Evolutionary conservation across 2,329 filamentous ascomycete species (phyloP), one percentile per base, ranked within the genome.

Genomic region (Ascochyta fabae): DNA sequence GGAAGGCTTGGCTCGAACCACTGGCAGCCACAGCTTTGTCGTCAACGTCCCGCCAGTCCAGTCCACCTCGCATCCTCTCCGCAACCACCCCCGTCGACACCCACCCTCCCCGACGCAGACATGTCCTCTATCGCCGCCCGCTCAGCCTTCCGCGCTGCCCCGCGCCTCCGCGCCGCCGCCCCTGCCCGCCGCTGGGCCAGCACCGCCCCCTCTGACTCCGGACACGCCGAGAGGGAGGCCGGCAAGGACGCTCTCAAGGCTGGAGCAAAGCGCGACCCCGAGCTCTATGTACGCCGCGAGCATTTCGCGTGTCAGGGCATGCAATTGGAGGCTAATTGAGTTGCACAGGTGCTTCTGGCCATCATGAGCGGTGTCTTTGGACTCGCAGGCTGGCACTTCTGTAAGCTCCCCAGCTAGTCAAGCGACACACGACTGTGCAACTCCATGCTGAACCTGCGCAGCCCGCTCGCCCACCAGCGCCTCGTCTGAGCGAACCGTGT

Each of bases 321-420:
- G 39, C 39, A 10, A 15, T 45, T 34, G 53, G 49, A 47, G 44
- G 68, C 70, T 74, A 64, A 74, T 65, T 54, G 41, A 50, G 41
- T 29, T 40, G 16, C 33, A 55, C 71, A 98, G 95, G 87, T 98
- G 73, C 89, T 99, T 65, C 86, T 93, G 63, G 91, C 87, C 74
- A 88, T 98, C 77, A 96, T 98, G 92, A 88, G 89, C 70, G 88
- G 88, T 76, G 90, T 91, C 70, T 90, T 97, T 74, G 88, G 88
- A 73, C 87, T 95, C 70, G 94, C 91, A 66, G 94, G 94, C 76
- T 96, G 88, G 87, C 92, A 93, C 81, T 91, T 95, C 71, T 89
- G 89, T 91, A 84, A 75, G 79, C 54, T 56, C 41, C 48, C 54
- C 26, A 45, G 46, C 43, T 41, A 43, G 46, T 47, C 40, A n/a